These are phyloP conservation scores for Phlyctochytrium arcticum DNA, from an alignment of 192 early-diverging fungal species.

Conservation along the genomic window DNA sequence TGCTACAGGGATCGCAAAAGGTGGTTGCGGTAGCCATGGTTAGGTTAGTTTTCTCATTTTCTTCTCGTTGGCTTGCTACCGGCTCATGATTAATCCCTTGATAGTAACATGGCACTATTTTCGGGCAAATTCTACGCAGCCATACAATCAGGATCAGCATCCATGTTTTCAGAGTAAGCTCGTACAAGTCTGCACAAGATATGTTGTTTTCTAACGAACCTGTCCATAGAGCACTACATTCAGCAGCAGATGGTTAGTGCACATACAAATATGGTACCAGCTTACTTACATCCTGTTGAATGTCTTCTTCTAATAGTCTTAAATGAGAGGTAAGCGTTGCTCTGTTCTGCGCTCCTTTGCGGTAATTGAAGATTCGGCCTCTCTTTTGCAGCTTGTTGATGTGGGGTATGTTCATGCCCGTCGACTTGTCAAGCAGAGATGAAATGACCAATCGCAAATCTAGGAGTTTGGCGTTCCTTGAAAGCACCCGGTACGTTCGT, in stretches of 20 bases:
- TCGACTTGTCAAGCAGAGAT: no score
- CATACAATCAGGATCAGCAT: conserved; percentile 47
- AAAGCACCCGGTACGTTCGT: conserved; percentile 29
- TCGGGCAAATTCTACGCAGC: conserved; percentile 50
- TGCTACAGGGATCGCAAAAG: conserved; percentile 48
- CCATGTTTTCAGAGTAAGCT: conserved; percentile 54
- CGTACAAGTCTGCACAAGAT: no score
- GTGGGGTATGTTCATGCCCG: conserved; percentile 19
- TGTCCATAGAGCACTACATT: conserved; percentile 42
- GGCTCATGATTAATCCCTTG: not conserved
- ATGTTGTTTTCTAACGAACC: not conserved
- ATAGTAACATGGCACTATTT: conserved; percentile 45
- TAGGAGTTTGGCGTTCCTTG: conserved; percentile 43
- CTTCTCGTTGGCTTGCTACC: not conserved
- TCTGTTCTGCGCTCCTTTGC: no score
- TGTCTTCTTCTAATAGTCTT: conserved; percentile 6
- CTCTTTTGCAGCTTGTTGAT: conserved; percentile 23
- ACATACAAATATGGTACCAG: conserved; percentile 9
- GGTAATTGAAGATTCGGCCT: no score
- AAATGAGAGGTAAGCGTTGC: conserved; percentile 16
- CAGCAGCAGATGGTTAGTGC: conserved; percentile 37
- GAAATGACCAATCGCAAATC: no score
- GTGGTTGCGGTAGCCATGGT: conserved; percentile 49
- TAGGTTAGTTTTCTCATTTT: conserved; percentile 4
- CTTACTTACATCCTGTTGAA: no score